These are phyloP conservation scores for Tieghemiomyces parasiticus DNA, from an alignment of 192 early-diverging fungal genomes.

Conservation along the genomic window DNA sequence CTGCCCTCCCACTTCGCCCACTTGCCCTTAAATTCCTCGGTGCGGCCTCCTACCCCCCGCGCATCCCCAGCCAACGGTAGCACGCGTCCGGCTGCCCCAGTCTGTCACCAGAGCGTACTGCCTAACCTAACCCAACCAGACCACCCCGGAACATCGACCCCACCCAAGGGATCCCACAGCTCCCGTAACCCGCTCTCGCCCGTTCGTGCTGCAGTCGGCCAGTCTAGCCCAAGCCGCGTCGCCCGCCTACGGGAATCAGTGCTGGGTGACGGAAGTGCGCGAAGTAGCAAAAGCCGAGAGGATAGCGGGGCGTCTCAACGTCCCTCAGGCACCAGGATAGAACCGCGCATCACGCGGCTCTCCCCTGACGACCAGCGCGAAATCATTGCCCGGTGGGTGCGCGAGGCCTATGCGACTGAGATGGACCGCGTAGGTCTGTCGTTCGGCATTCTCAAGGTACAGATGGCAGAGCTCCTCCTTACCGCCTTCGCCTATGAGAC, in stretches of 20 bases:
- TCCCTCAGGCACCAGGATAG: background rate
- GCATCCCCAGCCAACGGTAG: background rate
- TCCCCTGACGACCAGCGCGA: background rate
- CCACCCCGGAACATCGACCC: background rate
- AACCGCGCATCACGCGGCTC: background rate
- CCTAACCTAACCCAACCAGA: background rate
- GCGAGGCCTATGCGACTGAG: background rate
- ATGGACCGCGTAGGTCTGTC: background rate
- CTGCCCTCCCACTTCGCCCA: background rate
- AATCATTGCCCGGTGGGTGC: background rate
- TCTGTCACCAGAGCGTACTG: background rate
- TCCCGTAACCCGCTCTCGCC: background rate
- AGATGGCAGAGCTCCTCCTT: background rate
- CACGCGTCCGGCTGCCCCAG: background rate
- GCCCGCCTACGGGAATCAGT: too few relatives aligned
- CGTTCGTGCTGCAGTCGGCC: too few relatives aligned
- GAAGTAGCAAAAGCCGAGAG: too few relatives aligned
- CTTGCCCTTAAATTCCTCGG: background rate
- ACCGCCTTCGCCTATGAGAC: constrained; percentile 1
- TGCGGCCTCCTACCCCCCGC: too few relatives aligned
- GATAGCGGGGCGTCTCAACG: too few relatives aligned
- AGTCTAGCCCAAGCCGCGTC: background rate
- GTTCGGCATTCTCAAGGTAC: background rate
- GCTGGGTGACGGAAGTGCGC: too few relatives aligned
- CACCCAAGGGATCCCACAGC: too few relatives aligned